Conservation (phyloP, 495 filamentous ascomycete genomes). For the Podospora comata region DNA sequence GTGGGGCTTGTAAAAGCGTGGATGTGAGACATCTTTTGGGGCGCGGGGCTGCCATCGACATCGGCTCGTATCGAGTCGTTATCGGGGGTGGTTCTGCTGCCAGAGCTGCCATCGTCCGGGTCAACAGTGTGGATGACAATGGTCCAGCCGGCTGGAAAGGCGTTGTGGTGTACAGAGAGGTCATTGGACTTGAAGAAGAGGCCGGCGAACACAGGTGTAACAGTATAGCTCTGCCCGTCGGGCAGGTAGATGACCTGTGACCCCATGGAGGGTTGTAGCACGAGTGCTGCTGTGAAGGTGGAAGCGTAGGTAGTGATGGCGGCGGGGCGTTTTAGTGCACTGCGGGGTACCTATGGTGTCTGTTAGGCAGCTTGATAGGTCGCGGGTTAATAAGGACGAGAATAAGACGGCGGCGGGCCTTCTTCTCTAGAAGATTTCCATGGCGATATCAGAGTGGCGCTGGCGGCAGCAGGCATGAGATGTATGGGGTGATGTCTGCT, state of each 20-base stretch:
- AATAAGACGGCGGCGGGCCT: background rate
- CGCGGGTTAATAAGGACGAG: background rate
- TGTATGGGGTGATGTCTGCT: constrained; percentile 5
- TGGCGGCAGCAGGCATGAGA: background rate
- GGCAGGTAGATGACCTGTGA: constrained; percentile 61
- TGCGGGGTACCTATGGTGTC: constrained; percentile 6
- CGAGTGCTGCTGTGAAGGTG: background rate
- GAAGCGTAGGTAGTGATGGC: background rate
- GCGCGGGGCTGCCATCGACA: background rate
- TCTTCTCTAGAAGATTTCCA: background rate
- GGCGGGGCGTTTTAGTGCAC: constrained; percentile 2
- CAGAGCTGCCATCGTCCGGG: background rate
- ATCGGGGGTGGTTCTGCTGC: constrained; percentile 22
- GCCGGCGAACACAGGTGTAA: constrained; percentile 81
- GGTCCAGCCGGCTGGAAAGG: constrained; percentile 85
- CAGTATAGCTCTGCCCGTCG: constrained; percentile 78
- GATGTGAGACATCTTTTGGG: constrained; percentile 39
- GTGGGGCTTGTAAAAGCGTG: constrained; percentile 71
- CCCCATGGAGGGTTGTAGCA: constrained; percentile 29
- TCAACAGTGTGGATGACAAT: constrained; percentile 71
- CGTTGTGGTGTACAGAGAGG: constrained; percentile 59
- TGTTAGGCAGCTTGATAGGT: background rate
- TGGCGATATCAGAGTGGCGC: background rate
- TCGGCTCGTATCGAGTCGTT: background rate
- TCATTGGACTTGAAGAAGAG: constrained; percentile 84